phyloP scores from a whole-genome alignment of 1,139 yeast species.

The Pichia sp. region DNA sequence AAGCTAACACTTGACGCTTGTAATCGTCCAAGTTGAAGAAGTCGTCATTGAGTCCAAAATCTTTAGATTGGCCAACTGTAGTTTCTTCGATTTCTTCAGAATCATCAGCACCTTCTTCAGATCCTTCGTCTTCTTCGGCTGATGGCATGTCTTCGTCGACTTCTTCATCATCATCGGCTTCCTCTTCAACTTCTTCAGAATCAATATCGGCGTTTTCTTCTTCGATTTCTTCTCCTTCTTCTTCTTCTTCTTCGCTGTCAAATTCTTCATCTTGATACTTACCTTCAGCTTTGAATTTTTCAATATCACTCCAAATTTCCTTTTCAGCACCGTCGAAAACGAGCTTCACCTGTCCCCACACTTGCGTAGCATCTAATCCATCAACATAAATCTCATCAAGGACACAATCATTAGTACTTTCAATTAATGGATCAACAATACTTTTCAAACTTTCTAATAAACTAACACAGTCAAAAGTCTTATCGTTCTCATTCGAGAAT shows the following conservation, averaged over 20 bases:
- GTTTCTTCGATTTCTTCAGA: constrained; percentile 28
- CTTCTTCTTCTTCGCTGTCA: constrained; percentile 28
- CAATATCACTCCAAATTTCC: constrained; percentile 48
- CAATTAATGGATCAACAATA: constrained; percentile 17
- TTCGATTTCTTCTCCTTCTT: constrained; percentile 27
- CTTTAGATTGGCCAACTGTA: constrained; percentile 37
- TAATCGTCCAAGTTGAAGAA: constrained; percentile 86
- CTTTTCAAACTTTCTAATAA: constrained; percentile 13
- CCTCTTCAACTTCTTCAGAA: constrained; percentile 38
- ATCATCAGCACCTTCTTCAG: constrained; percentile 17
- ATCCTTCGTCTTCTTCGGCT: constrained; percentile 25
- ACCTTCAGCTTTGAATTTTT: constrained; percentile 36
- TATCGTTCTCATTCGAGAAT: constrained; percentile 6
- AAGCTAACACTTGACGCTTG: constrained; percentile 73
- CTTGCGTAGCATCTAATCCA: constrained; percentile 88
- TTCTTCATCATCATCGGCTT: constrained; percentile 40
- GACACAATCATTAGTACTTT: constrained; percentile 12
- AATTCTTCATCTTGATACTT: constrained; percentile 28
- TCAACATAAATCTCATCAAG: constrained; percentile 80
- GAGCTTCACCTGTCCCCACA: constrained; percentile 91
- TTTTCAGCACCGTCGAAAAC: constrained; percentile 68
- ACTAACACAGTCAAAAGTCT: constrained; percentile 8
- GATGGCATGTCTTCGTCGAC: constrained; percentile 23
- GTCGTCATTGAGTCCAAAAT: constrained; percentile 74
- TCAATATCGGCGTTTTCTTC: constrained; percentile 27